These are phyloP conservation scores for Piper longum DNA, from an alignment of 164 flowering plant species.

Conservation along the genomic window DNA sequence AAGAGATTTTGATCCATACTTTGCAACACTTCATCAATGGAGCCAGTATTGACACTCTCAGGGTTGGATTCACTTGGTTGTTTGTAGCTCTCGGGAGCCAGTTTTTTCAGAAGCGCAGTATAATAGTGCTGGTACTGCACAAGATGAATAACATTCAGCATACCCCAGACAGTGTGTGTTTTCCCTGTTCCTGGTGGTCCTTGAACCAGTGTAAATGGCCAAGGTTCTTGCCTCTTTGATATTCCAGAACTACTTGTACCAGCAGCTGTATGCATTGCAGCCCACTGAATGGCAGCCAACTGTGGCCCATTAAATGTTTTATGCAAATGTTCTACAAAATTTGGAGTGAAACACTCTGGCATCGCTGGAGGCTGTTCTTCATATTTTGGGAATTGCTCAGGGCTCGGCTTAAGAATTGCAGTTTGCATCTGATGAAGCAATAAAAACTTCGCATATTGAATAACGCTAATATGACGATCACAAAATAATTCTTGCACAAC, in stretches of 20 bases:
- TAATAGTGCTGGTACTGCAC: slow-evolving; percentile 95
- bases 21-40: slow-evolving; percentile 88
- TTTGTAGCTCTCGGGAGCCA: slow-evolving; percentile 91
- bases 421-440: slow-evolving; percentile 70
- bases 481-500: too few relatives aligned
- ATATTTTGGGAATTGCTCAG: slow-evolving; percentile 85
- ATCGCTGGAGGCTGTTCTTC: slow-evolving; percentile 84
- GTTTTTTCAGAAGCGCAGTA: slow-evolving; percentile 71
- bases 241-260: slow-evolving; percentile 53
- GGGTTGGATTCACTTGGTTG: slow-evolving; percentile 48
- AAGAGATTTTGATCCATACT: slow-evolving; percentile 90
- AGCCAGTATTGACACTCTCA: slow-evolving; percentile 44
- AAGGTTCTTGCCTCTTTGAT: slow-evolving; percentile 86
- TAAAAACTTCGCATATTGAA: too few relatives aligned
- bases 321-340: slow-evolving; percentile 64
- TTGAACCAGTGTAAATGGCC: slow-evolving; percentile 98
- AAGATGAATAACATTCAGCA: slow-evolving; percentile 95
- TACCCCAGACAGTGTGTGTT: slow-evolving; percentile 99
- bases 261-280: slow-evolving; percentile 97
- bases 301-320: slow-evolving; percentile 80
- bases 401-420: slow-evolving; percentile 87
- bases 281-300: slow-evolving; percentile 93
- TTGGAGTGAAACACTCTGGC: slow-evolving; percentile 93
- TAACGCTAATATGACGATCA: not conserved
- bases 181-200: slow-evolving; percentile 99